phyloP scores from a whole-genome alignment of 2,329 filamentous ascomycete species.

The Colletotrichum liaoningense region DNA sequence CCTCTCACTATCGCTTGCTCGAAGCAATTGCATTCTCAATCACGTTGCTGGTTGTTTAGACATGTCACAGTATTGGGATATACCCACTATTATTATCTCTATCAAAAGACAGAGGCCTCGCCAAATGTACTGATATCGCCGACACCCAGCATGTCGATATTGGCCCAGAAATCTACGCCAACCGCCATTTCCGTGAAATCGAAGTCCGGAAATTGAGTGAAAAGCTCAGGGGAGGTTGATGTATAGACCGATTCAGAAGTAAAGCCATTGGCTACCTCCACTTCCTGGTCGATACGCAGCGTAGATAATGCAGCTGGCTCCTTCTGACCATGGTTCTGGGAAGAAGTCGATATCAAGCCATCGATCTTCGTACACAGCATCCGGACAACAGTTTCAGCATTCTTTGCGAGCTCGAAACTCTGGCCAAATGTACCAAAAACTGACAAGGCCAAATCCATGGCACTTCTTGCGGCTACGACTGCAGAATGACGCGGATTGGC shows the following conservation, averaged over 20 bases:
- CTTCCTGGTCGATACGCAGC: background rate
- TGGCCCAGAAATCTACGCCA: background rate
- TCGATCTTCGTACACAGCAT: background rate
- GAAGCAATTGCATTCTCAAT: no score
- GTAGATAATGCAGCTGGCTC: background rate
- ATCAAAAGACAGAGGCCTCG: background rate
- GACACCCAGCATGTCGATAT: background rate
- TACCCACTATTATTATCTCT: no score
- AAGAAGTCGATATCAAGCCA: background rate
- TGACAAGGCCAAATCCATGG: background rate
- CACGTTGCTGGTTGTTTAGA: no score
- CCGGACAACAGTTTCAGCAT: background rate
- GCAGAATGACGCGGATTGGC: background rate
- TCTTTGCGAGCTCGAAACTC: background rate
- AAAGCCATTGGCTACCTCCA: background rate
- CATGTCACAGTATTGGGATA: no score
- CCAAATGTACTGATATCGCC: background rate
- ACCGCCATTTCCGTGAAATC: conserved; percentile 2
- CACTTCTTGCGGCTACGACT: background rate
- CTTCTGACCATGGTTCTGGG: no score
- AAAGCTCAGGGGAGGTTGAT: background rate
- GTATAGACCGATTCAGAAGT: background rate
- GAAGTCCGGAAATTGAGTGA: background rate
- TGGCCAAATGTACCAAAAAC: background rate
- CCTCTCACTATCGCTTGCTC: no score